Conservation (phyloP, 148 eudicot genomes). For the Silene uniflora region DNA sequence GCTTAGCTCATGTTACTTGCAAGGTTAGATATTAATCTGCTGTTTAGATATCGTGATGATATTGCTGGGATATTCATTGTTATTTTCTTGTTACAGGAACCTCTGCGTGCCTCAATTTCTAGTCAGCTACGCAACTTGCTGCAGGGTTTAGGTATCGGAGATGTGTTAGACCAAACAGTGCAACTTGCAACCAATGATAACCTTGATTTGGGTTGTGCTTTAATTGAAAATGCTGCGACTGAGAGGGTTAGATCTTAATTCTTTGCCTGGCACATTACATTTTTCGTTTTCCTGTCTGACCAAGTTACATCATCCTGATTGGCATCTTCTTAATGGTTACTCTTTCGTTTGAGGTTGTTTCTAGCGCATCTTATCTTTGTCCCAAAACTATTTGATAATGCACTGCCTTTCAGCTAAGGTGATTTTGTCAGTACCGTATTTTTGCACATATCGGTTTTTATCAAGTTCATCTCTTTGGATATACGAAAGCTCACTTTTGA, state of each 20-base stretch:
- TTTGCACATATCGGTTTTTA: background rate
- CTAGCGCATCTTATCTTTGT: background rate
- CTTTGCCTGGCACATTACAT: slow-evolving; percentile 21
- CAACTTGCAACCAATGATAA: slow-evolving; percentile 82
- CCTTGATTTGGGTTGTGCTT: slow-evolving; percentile 86
- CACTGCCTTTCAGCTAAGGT: background rate
- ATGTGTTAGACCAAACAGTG: slow-evolving; percentile 66
- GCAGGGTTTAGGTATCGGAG: slow-evolving; percentile 49
- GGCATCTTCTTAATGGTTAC: background rate
- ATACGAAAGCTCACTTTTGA: background rate
- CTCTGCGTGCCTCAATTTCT: slow-evolving; percentile 75
- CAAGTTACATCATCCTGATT: background rate
- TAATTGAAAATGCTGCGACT: slow-evolving; percentile 86
- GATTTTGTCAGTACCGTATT: background rate
- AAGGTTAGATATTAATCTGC: slow-evolving; percentile 41
- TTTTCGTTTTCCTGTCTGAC: background rate
- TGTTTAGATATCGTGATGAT: background rate
- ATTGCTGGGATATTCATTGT: background rate
- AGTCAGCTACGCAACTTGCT: slow-evolving; percentile 66
- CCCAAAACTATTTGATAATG: background rate
- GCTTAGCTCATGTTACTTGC: slow-evolving; percentile 98
- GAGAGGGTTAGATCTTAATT: slow-evolving; percentile 57
- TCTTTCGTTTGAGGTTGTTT: background rate
- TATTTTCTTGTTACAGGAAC: slow-evolving; percentile 52
- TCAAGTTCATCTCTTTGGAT: background rate